Evolutionary conservation across 805 yeast genomes (phyloP), one percentile per base, ranked within the genome.

Genomic region (Hanseniaspora thailandica): DNA sequence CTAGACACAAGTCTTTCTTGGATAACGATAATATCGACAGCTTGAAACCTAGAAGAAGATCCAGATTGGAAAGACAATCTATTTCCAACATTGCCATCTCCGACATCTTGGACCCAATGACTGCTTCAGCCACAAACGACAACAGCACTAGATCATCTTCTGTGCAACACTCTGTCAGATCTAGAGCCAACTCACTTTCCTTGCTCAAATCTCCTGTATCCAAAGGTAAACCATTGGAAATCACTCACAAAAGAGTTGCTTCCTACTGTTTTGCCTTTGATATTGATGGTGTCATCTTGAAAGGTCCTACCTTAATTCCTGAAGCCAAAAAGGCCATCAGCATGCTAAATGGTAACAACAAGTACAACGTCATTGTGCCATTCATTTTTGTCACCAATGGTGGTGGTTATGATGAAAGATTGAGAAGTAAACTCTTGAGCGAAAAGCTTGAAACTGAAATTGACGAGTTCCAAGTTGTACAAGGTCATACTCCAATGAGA

Each of bases 401-500:
- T 60, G 95, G 96, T 59, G 96, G 96, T 48, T 78, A 84, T 62
- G 82, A 86, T 8, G 96, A 87, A 66, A 64, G 70, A 54, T 81
- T 76, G 9, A 74, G 96, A 60, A 84, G 90, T 47, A 76, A 74
- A 54, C 93, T 86, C 59, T 72, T 87, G 62, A 71, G 81, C 41
- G 72, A 74, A 54, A 70, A 86, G 58, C 72, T 87, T 57, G 76
- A 73, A 20, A 68, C 77, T 38, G 75, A 75, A 38, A 78, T 87
- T 55, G 76, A 82, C 12, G 79, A 80, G 43, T 86, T 80, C 52
- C 96, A 87, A 69, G 84, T 87, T 55, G 84, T 87, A 61, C 96
- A 87, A 68, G 95, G 95, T 57, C 95, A 87, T 67, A 87, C 96
- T 1, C 96, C 96, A 33, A 87, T 87, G 93, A 81, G 78, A 60